Base-by-base conservation (phyloP, 805 yeast genomes). In the Saccharomycopsis fermentans region DNA sequence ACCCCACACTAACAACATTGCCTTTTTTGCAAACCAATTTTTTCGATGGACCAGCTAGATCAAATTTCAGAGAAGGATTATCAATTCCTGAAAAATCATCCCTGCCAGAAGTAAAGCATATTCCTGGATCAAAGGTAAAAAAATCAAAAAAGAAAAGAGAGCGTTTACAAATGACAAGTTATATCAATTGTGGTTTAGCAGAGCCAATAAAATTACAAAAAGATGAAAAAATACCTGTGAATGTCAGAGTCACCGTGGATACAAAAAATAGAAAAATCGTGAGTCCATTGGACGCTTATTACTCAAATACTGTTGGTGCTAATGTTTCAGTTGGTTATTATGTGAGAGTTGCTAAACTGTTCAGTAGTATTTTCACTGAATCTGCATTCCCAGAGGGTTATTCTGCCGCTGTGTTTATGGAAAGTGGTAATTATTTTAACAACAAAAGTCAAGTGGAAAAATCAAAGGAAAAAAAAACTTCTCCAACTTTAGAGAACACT, bases 171-270 rank as follows among this genome's bases (percentile, higher is more conserved):
- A 76, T 75, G 43, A 90, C 97, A 5, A 83, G 82, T 64, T 87
- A 76, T 65, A 87, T 90, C 55, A 89, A 90, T 66, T 76, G 90
- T 52, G 97, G 97, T 0, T 78, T 76, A 58, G 73, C 74, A 1
- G 71, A 79, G 57, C 76, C 83, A 17, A 64, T 90, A 35, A 84
- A 84, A 67, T 75, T 90, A 55, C 70, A 70, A 6, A 73, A 75
- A 6, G 26, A 43, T 43, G 80, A 79, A 62, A 83, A 82, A 59
- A 83, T 88, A 3, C 96, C 96, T 2, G 78, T 81, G 0, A 82
- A 87, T 64, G 89, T 86, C 16, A 75, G 96, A 63, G 96, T 91
- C 9, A 88, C 95, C 0, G 88, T 91, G 1, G 89, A 91, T 65
- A 62, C 82, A 9, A 73, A 80, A 52, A 79, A 78, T 11, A 78